Conservation (phyloP, 345 rosid species). For the Citrus unshiu region DNA sequence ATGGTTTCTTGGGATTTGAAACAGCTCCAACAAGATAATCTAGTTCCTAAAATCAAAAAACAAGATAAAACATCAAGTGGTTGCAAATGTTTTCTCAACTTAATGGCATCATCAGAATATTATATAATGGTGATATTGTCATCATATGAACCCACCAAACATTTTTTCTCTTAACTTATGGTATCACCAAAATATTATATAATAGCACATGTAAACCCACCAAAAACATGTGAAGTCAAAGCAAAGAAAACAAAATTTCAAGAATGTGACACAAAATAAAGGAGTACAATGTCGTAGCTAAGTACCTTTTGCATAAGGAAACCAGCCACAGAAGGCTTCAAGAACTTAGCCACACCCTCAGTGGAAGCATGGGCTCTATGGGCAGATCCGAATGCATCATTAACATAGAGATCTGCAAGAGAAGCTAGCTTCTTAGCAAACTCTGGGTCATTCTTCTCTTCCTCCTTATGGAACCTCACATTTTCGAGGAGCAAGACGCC, state of each 20-base stretch:
- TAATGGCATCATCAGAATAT: not conserved
- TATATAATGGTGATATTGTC: not conserved
- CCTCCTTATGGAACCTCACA: slow-evolving; percentile 89
- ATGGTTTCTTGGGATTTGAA: slow-evolving; percentile 83
- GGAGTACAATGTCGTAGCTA: not conserved
- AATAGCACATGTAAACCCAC: not conserved
- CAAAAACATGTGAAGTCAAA: not conserved
- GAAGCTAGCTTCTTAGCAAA: slow-evolving; percentile 92
- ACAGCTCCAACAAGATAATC: slow-evolving; percentile 98
- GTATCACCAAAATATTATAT: not conserved
- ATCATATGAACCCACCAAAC: not conserved
- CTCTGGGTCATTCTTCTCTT: slow-evolving; percentile 94
- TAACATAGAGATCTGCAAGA: slow-evolving; percentile 80
- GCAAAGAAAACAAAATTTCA: not conserved
- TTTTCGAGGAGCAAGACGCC: slow-evolving; percentile 86
- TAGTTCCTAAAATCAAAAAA: slow-evolving; percentile 54
- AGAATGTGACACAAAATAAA: not conserved
- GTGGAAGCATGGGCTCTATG: slow-evolving; percentile 97
- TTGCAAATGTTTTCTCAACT: not conserved
- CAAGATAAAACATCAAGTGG: not conserved
- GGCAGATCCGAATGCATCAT: slow-evolving; percentile 93
- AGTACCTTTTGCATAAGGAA: slow-evolving; percentile 91
- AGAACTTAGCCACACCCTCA: slow-evolving; percentile 78
- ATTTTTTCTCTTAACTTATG: not conserved
- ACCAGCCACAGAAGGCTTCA: slow-evolving; percentile 94